Conservation (phyloP, 352 stramenopile species). For the Phytophthora constricta region DNA sequence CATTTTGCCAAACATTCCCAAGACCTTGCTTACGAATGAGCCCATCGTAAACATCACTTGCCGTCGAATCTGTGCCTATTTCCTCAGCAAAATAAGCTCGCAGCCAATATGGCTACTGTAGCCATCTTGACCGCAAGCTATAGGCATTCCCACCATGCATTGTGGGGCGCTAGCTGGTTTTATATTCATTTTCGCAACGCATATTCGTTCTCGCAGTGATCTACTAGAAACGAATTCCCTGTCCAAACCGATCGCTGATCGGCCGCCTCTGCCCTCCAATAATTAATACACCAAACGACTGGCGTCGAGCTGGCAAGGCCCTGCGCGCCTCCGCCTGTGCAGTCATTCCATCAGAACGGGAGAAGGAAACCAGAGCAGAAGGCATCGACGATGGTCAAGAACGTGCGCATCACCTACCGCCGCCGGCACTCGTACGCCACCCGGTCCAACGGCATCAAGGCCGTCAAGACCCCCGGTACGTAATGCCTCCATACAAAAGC, state of each 20-base stretch:
- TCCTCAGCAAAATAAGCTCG: too few species aligned
- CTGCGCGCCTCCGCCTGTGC: slow-evolving; percentile 10
- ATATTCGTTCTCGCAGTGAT: not conserved
- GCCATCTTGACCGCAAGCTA: too few species aligned
- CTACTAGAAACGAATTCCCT: not conserved
- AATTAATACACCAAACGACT: slow-evolving; percentile 46
- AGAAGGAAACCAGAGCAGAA: slow-evolving; percentile 71
- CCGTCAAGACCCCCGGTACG: slow-evolving; percentile 96
- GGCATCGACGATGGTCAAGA: slow-evolving; percentile 86
- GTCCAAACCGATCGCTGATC: not conserved
- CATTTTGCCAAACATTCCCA: too few species aligned
- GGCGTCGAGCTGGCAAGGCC: slow-evolving; percentile 48
- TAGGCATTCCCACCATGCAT: too few species aligned
- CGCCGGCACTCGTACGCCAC: slow-evolving; percentile 98
- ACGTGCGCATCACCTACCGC: slow-evolving; percentile 95
- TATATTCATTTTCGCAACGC: too few species aligned
- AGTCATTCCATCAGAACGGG: slow-evolving; percentile 74
- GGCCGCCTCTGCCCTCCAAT: not conserved
- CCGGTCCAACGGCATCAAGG: slow-evolving; percentile 92
- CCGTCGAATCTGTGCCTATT: too few species aligned
- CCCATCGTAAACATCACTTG: too few species aligned
- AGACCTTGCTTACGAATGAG: too few species aligned
- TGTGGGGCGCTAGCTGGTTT: too few species aligned
- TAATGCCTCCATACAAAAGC: slow-evolving; percentile 14
- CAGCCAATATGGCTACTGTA: too few species aligned